phyloP scores from a whole-genome alignment of 192 early-diverging fungal genomes.

The Rhizophagus sp. region DNA sequence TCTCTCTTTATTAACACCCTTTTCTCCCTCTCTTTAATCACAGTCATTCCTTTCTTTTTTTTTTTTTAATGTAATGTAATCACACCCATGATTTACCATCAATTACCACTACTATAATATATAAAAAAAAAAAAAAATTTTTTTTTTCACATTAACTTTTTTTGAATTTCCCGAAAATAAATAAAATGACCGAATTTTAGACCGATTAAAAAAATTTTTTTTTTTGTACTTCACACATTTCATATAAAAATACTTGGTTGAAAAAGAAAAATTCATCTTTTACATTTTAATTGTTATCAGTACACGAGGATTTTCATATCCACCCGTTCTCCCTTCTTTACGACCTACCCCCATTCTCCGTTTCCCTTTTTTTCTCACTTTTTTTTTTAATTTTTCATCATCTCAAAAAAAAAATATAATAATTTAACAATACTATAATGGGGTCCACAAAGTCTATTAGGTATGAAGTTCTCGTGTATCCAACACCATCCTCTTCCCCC shows the following conservation, averaged over 20 bases:
- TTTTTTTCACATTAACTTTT: background rate
- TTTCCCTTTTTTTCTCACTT: background rate
- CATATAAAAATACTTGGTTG: background rate
- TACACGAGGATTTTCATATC: background rate
- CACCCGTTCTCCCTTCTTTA: background rate
- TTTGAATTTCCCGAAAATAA: background rate
- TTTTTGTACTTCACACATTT: background rate
- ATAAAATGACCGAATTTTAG: background rate
- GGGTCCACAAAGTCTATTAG: background rate
- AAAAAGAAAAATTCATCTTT: background rate
- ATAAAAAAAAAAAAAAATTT: background rate
- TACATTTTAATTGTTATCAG: background rate
- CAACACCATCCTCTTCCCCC: background rate
- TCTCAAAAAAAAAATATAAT: no score
- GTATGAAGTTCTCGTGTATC: slow-evolving; percentile 13
- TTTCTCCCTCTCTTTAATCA: background rate
- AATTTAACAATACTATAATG: no score
- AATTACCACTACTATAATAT: background rate
- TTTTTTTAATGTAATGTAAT: no score
- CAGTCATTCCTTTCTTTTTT: no score
- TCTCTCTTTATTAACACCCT: background rate
- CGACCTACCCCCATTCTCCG: background rate
- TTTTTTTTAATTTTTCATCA: background rate
- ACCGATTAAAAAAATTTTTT: background rate
- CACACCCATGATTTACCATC: background rate